Percentiles rank a stretch among this genome's conserved stretches.
Conservation (phyloP, 2,329 filamentous ascomycete species). For the Pestalotiopsis sp. region DNA sequence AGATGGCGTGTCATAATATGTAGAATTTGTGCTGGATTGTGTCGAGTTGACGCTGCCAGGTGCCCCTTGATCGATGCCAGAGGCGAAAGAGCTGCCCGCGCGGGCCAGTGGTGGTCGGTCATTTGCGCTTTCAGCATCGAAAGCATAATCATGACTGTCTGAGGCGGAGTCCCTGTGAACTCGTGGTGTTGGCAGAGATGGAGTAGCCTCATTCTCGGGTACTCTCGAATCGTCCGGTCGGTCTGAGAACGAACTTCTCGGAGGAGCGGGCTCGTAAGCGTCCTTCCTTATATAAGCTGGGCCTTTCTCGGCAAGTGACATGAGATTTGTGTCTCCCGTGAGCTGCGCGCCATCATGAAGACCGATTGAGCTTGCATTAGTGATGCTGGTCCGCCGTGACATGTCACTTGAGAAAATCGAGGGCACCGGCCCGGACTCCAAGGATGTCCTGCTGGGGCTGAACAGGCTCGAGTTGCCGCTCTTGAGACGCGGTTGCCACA, state of each 20-base stretch:
- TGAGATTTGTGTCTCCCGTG: background rate
- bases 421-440: background rate
- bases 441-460: background rate
- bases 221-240: background rate
- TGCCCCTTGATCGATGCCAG: background rate
- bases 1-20: background rate
- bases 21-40: background rate
- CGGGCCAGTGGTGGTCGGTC: background rate
- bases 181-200: background rate
- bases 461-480: background rate
- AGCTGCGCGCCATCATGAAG: background rate
- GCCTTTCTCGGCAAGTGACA: background rate
- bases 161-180: background rate
- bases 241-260: background rate
- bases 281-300: background rate
- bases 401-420: slow-evolving; percentile 6
- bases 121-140: background rate
- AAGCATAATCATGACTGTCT: background rate
- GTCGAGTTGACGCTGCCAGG: background rate
- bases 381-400: slow-evolving; percentile 3
- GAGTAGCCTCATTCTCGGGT: background rate
- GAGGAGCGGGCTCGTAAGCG: background rate
- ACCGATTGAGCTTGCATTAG: background rate
- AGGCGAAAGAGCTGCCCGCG: background rate
- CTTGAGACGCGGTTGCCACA: background rate